Percentiles rank a stretch among this genome's conserved stretches.
These are phyloP conservation scores for Mycena crocata DNA, from an alignment of 768 basidiomycete species.

Conservation along the genomic window DNA sequence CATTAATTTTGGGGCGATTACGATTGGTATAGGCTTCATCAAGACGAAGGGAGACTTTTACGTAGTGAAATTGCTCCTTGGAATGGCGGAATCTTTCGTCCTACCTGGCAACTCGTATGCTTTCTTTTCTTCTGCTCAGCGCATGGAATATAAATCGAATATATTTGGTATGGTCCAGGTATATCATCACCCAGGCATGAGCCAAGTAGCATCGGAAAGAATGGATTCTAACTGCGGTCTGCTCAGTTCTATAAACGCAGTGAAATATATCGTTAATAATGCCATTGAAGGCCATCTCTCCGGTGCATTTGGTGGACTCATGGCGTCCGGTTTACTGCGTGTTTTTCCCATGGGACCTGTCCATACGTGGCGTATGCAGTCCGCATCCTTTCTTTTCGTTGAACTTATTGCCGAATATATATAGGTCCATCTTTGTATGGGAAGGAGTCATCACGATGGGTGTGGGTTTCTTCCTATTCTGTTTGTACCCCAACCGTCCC, in stretches of 20 bases:
- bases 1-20: conserved; percentile 8
- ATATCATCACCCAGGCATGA: conserved; percentile 12
- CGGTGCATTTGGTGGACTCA: conserved; percentile 18
- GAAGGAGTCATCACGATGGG: conserved; percentile 38
- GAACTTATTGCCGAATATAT: background rate
- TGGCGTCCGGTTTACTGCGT: conserved; percentile 6
- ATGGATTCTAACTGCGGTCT: background rate
- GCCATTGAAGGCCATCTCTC: background rate
- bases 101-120: conserved; percentile 18
- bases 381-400: too few relatives aligned
- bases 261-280: background rate
- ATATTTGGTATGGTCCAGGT: background rate
- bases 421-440: conserved; percentile 15
- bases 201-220: background rate
- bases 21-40: conserved; percentile 12
- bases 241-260: conserved; percentile 10
- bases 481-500: conserved; percentile 45
- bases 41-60: conserved; percentile 2
- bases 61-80: conserved; percentile 3
- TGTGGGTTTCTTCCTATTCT: conserved; percentile 41
- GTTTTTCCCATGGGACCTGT: conserved; percentile 1
- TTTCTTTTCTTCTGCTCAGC: background rate
- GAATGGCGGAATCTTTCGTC: conserved; percentile 13
- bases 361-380: conserved; percentile 5
- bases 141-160: background rate